phyloP scores from a whole-genome alignment of 1,284 basidiomycete genomes.

The Rhizoctonia solani region DNA sequence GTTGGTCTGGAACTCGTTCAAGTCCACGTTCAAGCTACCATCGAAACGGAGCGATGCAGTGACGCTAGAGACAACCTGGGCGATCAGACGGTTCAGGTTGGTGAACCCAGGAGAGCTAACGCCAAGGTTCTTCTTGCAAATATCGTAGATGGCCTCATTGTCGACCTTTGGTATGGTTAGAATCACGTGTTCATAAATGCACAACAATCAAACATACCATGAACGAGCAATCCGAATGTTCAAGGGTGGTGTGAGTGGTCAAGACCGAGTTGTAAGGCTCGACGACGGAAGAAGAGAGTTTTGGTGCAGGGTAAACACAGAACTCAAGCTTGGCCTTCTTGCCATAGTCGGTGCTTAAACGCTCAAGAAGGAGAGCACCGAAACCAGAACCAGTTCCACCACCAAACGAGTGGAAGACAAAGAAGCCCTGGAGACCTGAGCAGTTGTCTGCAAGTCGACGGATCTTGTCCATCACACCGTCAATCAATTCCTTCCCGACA shows the following conservation, averaged over 20 bases:
- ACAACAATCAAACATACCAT: slow-evolving; percentile 60
- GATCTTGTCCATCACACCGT: slow-evolving; percentile 91
- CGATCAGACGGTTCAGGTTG: slow-evolving; percentile 96
- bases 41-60: slow-evolving; percentile 98
- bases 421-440: slow-evolving; percentile 98
- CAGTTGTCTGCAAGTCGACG: slow-evolving; percentile 97
- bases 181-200: slow-evolving; percentile 23
- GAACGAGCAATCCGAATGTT: slow-evolving; percentile 99
- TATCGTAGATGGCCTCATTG: slow-evolving; percentile 98
- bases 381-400: slow-evolving; percentile 99
- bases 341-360: slow-evolving; percentile 95
- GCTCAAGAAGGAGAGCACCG: slow-evolving; percentile 94
- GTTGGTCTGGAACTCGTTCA: slow-evolving; percentile 99
- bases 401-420: slow-evolving; percentile 99
- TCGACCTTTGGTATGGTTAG: no score
- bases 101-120: slow-evolving; percentile 87
- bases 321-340: slow-evolving; percentile 99
- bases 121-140: slow-evolving; percentile 94
- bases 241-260: slow-evolving; percentile 98
- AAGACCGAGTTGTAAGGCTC: slow-evolving; percentile 99
- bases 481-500: slow-evolving; percentile 87
- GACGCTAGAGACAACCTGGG: slow-evolving; percentile 97
- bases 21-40: slow-evolving; percentile 96
- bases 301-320: slow-evolving; percentile 95
- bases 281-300: slow-evolving; percentile 94